Percentiles rank a stretch among this genome's conserved stretches.
phyloP scores from a whole-genome alignment of 805 yeast genomes.

The Kodamaea hsintzibuensis region DNA sequence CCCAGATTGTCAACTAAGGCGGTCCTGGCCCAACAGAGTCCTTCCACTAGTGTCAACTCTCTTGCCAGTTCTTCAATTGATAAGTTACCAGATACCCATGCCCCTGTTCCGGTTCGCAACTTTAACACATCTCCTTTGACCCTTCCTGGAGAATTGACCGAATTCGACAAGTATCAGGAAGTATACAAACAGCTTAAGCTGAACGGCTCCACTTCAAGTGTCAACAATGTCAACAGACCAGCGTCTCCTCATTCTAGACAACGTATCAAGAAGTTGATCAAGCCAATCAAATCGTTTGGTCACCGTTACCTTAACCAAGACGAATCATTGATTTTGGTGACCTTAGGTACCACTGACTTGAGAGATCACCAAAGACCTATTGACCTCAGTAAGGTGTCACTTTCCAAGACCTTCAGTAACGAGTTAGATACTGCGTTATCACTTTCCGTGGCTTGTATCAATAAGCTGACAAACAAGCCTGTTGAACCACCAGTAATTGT shows the following conservation, averaged over 20 bases:
- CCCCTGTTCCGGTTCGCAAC: conserved; percentile 1
- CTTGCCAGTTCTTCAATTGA: conserved; percentile 30
- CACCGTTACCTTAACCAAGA: conserved; percentile 66
- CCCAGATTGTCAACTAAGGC: conserved; percentile 18
- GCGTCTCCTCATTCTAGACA: conserved; percentile 18
- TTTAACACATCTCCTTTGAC: neutral
- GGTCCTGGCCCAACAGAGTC: conserved; percentile 2
- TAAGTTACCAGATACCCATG: conserved; percentile 30
- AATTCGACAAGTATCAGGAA: conserved; percentile 27
- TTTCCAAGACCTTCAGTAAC: conserved; percentile 73
- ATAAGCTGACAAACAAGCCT: conserved; percentile 25
- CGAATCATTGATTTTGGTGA: conserved; percentile 74
- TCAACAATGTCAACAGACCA: neutral
- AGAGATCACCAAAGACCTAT: conserved; percentile 61
- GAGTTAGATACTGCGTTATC: conserved; percentile 88
- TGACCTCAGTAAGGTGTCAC: conserved; percentile 70
- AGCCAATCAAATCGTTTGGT: conserved; percentile 81
- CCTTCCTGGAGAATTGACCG: conserved; percentile 11
- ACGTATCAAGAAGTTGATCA: conserved; percentile 20
- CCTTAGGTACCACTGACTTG: conserved; percentile 83
- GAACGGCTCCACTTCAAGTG: conserved; percentile 17
- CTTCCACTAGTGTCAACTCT: conserved; percentile 13
- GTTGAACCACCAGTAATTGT: conserved; percentile 60
- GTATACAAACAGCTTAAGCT: conserved; percentile 42
- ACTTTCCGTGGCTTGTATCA: conserved; percentile 53